Conservation (phyloP, 2,329 filamentous ascomycete genomes). For the Phaeoacremonium minimum region DNA sequence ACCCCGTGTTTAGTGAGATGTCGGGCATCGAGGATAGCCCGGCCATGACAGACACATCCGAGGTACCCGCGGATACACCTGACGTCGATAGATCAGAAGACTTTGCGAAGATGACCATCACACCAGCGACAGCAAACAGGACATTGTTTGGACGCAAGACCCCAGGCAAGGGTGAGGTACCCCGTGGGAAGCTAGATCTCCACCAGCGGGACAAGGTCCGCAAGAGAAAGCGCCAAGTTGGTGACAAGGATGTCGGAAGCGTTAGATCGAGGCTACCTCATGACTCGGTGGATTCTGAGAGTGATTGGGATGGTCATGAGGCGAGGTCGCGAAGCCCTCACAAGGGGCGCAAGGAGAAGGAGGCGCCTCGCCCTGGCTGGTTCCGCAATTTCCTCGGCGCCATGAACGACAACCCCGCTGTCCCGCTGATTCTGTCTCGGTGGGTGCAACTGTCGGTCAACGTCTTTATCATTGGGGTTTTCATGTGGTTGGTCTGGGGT, state of each 20-base stretch:
- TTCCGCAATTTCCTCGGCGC: slow-evolving; percentile 40
- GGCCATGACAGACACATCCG: slow-evolving; percentile 52
- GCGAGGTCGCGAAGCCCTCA: slow-evolving; percentile 18
- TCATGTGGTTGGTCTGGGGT: slow-evolving; percentile 64
- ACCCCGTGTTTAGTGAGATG: slow-evolving; percentile 47
- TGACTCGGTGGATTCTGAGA: slow-evolving; percentile 43
- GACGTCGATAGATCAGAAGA: slow-evolving; percentile 43
- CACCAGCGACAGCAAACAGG: slow-evolving; percentile 42
- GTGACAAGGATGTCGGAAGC: slow-evolving; percentile 48
- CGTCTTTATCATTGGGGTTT: slow-evolving; percentile 48
- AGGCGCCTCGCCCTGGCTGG: slow-evolving; percentile 23
- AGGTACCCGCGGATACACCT: slow-evolving; percentile 46
- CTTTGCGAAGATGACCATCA: slow-evolving; percentile 37
- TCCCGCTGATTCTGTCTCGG: slow-evolving; percentile 53
- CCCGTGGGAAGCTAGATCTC: slow-evolving; percentile 36
- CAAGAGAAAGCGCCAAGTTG: slow-evolving; percentile 49
- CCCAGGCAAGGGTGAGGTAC: slow-evolving; percentile 63
- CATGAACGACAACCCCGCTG: slow-evolving; percentile 53
- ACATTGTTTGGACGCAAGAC: slow-evolving; percentile 39
- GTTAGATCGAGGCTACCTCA: slow-evolving; percentile 39
- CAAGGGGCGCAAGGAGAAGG: slow-evolving; percentile 16
- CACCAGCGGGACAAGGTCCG: slow-evolving; percentile 40
- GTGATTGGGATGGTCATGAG: slow-evolving; percentile 43
- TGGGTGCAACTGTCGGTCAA: slow-evolving; percentile 63
- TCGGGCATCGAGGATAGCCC: slow-evolving; percentile 59